Evolutionary conservation across 2,329 filamentous ascomycete species (phyloP), one percentile per base, ranked within the genome.

Genomic region (Knoxdaviesia proteae): DNA sequence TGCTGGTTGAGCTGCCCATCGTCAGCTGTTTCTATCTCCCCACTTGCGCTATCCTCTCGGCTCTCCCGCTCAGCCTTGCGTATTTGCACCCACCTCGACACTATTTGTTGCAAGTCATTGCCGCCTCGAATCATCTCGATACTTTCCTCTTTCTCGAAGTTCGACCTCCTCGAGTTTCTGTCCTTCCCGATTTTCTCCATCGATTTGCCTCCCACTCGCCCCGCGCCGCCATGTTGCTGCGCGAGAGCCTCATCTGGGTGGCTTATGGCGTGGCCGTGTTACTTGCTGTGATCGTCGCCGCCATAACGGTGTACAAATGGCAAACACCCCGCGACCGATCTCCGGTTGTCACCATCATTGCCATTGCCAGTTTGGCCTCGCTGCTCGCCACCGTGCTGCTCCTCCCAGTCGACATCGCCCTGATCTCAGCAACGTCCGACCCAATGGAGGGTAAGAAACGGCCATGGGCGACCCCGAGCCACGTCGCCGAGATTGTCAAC

Each of bases 221-320:
- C 54, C 20, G 20, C 20, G 20, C 20, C 20, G 20, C 20, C 20
- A 20, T 20, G 20, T 67, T 90, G 56, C 74, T 94, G 48, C 86
- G 92, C 58, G 81, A 80, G 44, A 84, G 82, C 54, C 69, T 96
- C 50, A 96, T 96, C 59, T 98, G 90, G 90, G 77, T 90, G 47
- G 75, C 87, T 43, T 98, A 96, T 59, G 84, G 80, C 47, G 72
- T 88, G 46, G 87, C 83, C 44, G 69, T 96, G 41, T 77, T 59
- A 47, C 63, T 94, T 44, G 74, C 88, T 47, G 71, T 93, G 42
- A 63, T 79, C 49, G 77, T 84, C 45, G 80, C 87, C 43, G 73
- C 78, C 48, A 73, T 92, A 53, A 94, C 92, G 50, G 84, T 90
- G 47, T 88, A 88, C 60, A 74, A 84, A 51, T 96, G 93, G 69